Base-by-base conservation (phyloP, 805 yeast genomes). In the Candida pseudofarinosa region DNA sequence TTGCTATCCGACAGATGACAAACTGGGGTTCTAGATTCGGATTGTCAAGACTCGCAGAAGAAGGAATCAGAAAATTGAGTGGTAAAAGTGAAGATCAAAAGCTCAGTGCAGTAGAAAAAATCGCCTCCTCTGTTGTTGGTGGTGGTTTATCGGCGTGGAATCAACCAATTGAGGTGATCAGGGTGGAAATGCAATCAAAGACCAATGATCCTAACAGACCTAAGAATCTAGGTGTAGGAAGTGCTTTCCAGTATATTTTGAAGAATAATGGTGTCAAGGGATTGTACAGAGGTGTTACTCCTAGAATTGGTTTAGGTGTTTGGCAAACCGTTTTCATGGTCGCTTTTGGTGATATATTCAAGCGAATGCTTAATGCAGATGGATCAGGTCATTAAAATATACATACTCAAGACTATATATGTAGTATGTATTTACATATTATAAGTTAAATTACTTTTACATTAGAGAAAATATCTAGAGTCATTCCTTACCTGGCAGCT, bases 311-410 rank as follows among this genome's bases (percentile, higher is more conserved):
- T 43, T 77, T 93, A 51, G 95, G 98, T 57, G 84, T 91, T 49
- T 93, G 98, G 97, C 99, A 93, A 74, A 91, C 98, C 2, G 88
- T 91, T 37, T 91, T 95, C 65, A 91, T 91, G 98, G 98, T 91
- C 46, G 97, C 96, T 10, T 81, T 93, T 53, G 99, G 98, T 63
- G 99, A 93, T 60, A 87, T 89, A 35, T 64, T 69, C 58, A 70
- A 68, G 56, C 60, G 56, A 49, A 48, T 66, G 61, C 62, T 70
- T 53, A 69, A 69, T 42, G 61, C 71, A 31, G 70, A 70, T 19
- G 69, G 70, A 37, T 62, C 60, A 31, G 69, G 69, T 17, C 71
- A 66, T 53, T 66, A 55, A n/a, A n/a, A 47, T 35, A 15, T 8
- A 39, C 15, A n/a, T 32, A 15, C 16, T n/a, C n/a, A n/a, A n/a